Evolutionary conservation across 2,329 filamentous ascomycete genomes (phyloP).

Genomic region (Ophioceras dolichostomum): DNA sequence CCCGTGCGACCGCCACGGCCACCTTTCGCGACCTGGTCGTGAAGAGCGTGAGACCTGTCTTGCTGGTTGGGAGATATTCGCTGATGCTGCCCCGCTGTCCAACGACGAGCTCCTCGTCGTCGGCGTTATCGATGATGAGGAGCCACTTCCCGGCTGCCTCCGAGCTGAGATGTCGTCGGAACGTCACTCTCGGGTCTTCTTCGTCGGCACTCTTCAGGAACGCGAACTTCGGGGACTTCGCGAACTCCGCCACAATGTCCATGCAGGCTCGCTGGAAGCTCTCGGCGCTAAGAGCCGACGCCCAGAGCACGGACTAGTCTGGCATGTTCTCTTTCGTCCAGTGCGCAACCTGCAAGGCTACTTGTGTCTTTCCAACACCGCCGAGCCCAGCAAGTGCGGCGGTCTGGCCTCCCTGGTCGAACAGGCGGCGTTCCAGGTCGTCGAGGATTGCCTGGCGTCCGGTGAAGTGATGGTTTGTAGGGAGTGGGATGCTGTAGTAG

Average conservation of each 20-base stretch:
- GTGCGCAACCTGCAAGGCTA: slow-evolving; percentile 26
- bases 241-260: slow-evolving; percentile 18
- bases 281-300: slow-evolving; percentile 23
- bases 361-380: slow-evolving; percentile 27
- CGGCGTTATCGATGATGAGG: slow-evolving; percentile 28
- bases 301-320: slow-evolving; percentile 29
- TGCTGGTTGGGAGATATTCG: slow-evolving; percentile 19
- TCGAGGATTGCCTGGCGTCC: slow-evolving; percentile 11
- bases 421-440: slow-evolving; percentile 14
- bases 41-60: slow-evolving; percentile 19
- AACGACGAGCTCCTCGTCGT: slow-evolving; percentile 19
- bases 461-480: slow-evolving; percentile 13
- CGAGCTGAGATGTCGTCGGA: slow-evolving; percentile 25
- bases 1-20: slow-evolving; percentile 12
- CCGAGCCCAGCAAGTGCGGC: slow-evolving; percentile 23
- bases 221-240: slow-evolving; percentile 14
- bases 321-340: slow-evolving; percentile 18
- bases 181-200: slow-evolving; percentile 46
- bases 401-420: slow-evolving; percentile 8
- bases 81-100: slow-evolving; percentile 12
- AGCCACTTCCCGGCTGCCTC: slow-evolving; percentile 21
- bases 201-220: slow-evolving; percentile 30
- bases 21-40: slow-evolving; percentile 22
- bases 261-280: slow-evolving; percentile 25
- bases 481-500: slow-evolving; percentile 8